These are phyloP conservation scores for Apiotrichum domesticum DNA, from an alignment of 1,284 basidiomycete species.

Conservation along the genomic window DNA sequence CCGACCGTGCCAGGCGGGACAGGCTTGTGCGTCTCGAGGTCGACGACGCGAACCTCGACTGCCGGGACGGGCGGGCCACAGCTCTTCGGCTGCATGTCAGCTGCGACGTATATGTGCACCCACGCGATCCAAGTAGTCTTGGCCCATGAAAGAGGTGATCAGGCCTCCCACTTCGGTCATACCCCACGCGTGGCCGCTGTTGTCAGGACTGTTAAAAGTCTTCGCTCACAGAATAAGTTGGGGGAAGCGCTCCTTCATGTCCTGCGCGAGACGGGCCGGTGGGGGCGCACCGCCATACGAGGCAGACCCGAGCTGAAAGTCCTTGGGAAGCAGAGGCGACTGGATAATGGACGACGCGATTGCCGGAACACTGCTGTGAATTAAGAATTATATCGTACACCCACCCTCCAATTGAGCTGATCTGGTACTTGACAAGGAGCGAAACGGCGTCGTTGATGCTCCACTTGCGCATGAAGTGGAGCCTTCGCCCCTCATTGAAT, in stretches of 20 bases:
- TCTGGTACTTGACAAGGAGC: slow-evolving; percentile 26
- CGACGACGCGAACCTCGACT: slow-evolving; percentile 30
- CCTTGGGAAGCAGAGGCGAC: slow-evolving; percentile 19
- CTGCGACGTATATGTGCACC: no score
- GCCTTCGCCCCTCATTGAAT: slow-evolving; percentile 32
- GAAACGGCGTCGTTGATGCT: slow-evolving; percentile 28
- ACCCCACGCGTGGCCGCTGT: neutral
- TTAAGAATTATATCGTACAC: no score
- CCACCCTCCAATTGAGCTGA: slow-evolving; percentile 12
- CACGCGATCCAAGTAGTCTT: slow-evolving; percentile 27
- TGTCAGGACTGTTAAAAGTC: neutral
- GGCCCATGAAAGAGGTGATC: slow-evolving; percentile 30
- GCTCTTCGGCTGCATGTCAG: neutral
- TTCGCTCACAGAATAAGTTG: slow-evolving; percentile 7
- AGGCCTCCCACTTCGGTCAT: slow-evolving; percentile 40
- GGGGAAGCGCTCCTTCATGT: slow-evolving; percentile 30
- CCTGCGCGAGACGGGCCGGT: slow-evolving; percentile 27
- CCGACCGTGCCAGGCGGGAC: slow-evolving; percentile 24
- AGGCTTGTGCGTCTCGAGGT: slow-evolving; percentile 21
- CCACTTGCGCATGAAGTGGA: slow-evolving; percentile 37
- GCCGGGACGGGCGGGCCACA: slow-evolving; percentile 34
- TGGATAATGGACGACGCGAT: slow-evolving; percentile 32
- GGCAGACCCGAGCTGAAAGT: neutral
- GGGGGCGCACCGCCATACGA: slow-evolving; percentile 40
- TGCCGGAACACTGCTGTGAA: slow-evolving; percentile 41